These are phyloP conservation scores for Xylariaceae sp. DNA, from an alignment of 2,329 filamentous ascomycete species.

Conservation along the genomic window DNA sequence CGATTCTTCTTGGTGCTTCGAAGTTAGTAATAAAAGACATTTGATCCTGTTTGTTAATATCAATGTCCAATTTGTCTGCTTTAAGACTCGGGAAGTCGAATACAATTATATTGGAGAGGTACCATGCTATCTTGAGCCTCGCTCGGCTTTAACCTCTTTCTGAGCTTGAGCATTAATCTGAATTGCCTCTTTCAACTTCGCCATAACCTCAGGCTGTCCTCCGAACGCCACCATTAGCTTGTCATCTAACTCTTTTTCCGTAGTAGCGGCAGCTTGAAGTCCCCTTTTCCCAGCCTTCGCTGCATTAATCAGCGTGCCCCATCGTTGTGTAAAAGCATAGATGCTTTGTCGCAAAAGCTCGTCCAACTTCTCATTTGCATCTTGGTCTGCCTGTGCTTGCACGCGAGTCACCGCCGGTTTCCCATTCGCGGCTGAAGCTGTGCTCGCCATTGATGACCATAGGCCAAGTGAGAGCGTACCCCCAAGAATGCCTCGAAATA, in stretches of 20 bases:
- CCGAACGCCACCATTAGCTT: constrained; percentile 64
- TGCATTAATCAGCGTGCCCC: constrained; percentile 58
- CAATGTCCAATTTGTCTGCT: too few species aligned
- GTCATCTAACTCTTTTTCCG: constrained; percentile 62
- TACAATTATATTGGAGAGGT: background rate
- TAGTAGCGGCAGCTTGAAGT: constrained; percentile 48
- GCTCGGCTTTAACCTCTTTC: constrained; percentile 47
- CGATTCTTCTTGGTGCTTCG: too few species aligned
- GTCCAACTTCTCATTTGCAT: constrained; percentile 69
- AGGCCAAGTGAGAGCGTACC: constrained; percentile 51
- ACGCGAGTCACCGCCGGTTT: constrained; percentile 23
- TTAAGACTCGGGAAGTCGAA: background rate
- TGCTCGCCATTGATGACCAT: constrained; percentile 38
- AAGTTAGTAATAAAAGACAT: background rate
- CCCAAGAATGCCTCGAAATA: constrained; percentile 63
- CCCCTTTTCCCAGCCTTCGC: constrained; percentile 54
- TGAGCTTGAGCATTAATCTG: constrained; percentile 61
- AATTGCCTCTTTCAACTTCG: constrained; percentile 66
- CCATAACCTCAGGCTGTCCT: constrained; percentile 63
- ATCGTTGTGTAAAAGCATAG: constrained; percentile 66
- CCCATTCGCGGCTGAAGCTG: constrained; percentile 26
- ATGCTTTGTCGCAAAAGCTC: constrained; percentile 67
- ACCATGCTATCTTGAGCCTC: constrained; percentile 30
- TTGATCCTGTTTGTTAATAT: too few species aligned
- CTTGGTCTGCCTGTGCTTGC: constrained; percentile 46